Base-by-base conservation (phyloP, 179 eudicot species). In the Silene coronaria region DNA sequence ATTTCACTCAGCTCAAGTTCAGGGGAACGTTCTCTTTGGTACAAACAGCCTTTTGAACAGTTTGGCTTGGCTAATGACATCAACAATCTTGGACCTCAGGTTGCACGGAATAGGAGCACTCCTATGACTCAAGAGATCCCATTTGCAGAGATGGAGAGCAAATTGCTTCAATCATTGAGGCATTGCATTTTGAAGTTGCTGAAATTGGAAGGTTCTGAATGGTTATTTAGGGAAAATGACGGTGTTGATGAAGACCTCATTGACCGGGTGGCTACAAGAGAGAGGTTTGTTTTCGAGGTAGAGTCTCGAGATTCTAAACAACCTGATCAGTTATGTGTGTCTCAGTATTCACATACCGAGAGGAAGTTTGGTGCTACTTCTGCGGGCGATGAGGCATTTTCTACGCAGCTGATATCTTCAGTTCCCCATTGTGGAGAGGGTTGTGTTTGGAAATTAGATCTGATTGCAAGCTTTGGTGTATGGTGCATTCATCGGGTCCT, bases 381-480 rank as follows among this genome's bases (percentile, higher is more conserved):
- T 22, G 77, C 42, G 74, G 79, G 42, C 11, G 85, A 77, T 45
- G 87, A 75, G 26, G 38, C 81, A 10, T 26, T 23, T 71, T 71
- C 73, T 16, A 17, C 85, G 23, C 65, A 71, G 65, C 74, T 82
- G 67, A 84, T 87, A 58, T 78, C 87, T 67, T 86, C 92, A 12
- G 87, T 91, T 77, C 97, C 99, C 65, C 85, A 89, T 64, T 95
- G 99, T 70, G 97, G 97, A 36, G 99, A 92, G 75, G 94, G 88
- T 71, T 95, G 99, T 78, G 87, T 90, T 71, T 95, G 93, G 91
- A 86, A 87, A 84, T 84, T 71, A 34, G 93, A 92, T 84, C 82
- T 95, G 74, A 73, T 95, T 23, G 80, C 89, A 59, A 92, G 97
- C 87, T 95, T 95, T 75, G 99, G 97, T 14, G 97, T 95, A 58